These are phyloP conservation scores for Symmetrospora coprosmae DNA, from an alignment of 768 basidiomycete genomes.

Conservation along the genomic window DNA sequence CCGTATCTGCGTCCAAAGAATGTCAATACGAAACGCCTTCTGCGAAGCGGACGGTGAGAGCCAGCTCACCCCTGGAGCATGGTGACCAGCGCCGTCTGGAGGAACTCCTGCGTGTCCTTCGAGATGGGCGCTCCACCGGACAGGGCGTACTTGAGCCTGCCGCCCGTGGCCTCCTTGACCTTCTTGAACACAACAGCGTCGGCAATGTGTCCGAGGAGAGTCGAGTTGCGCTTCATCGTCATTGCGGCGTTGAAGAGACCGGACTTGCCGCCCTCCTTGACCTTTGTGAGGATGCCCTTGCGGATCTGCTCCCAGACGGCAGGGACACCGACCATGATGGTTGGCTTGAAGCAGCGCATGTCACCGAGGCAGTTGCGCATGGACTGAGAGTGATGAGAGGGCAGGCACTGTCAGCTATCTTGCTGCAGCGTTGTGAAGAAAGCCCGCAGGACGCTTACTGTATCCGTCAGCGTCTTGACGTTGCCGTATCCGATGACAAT, in stretches of 20 bases:
- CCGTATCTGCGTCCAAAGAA: constrained; percentile 45
- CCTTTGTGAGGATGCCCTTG: constrained; percentile 77
- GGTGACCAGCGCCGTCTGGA: constrained; percentile 62
- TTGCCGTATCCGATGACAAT: constrained; percentile 76
- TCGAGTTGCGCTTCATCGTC: constrained; percentile 49
- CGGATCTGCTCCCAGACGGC: constrained; percentile 95
- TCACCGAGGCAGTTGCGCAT: constrained; percentile 81
- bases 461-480: constrained; percentile 89
- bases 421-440: constrained; percentile 35
- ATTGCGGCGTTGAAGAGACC: constrained; percentile 66
- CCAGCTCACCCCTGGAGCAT: constrained; percentile 60
- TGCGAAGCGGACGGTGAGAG: neutral
- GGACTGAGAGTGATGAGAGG: too few species aligned
- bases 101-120: constrained; percentile 77
- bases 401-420: too few species aligned
- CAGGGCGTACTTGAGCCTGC: constrained; percentile 58
- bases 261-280: constrained; percentile 60
- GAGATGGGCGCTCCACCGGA: constrained; percentile 79
- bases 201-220: constrained; percentile 48
- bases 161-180: constrained; percentile 73
- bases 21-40: neutral
- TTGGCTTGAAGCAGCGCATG: constrained; percentile 62
- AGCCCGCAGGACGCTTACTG: too few species aligned
- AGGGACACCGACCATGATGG: constrained; percentile 88
- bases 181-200: constrained; percentile 62